A percentile compares a stretch with the other conserved stretches of the same genome.
Evolutionary conservation across 148 eudicot genomes (phyloP).

Genomic region (Fagopyrum esculentum): DNA sequence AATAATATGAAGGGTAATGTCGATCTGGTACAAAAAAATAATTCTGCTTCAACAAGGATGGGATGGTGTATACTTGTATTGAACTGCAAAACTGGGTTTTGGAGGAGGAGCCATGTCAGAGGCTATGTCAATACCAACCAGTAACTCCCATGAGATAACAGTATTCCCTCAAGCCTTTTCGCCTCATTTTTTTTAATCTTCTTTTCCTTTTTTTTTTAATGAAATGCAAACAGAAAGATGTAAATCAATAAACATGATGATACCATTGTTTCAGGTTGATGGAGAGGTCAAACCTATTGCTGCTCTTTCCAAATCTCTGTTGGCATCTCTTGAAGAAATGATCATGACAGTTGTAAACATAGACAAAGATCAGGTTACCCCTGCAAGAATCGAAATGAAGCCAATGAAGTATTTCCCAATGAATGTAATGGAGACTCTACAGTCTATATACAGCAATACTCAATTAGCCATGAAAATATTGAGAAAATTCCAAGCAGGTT

Average conservation of each 20-base stretch:
- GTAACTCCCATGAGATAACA: slow-evolving; percentile 22
- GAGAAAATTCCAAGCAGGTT: slow-evolving; percentile 17
- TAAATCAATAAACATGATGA: too few relatives aligned
- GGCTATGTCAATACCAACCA: slow-evolving; percentile 25
- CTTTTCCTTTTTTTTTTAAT: background rate
- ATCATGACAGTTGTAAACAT: slow-evolving; percentile 26
- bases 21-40: background rate
- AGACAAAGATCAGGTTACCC: slow-evolving; percentile 31
- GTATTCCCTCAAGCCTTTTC: slow-evolving; percentile 20
- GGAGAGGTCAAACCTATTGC: slow-evolving; percentile 21
- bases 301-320: slow-evolving; percentile 26
- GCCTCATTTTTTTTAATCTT: background rate
- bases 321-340: slow-evolving; percentile 45
- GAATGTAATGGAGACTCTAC: slow-evolving; percentile 25
- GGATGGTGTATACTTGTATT: background rate
- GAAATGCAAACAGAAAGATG: background rate
- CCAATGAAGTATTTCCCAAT: slow-evolving; percentile 24
- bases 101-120: slow-evolving; percentile 10
- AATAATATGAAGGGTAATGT: background rate
- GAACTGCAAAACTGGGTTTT: slow-evolving; percentile 4
- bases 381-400: slow-evolving; percentile 48
- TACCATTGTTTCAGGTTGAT: slow-evolving; percentile 22
- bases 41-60: background rate
- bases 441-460: slow-evolving; percentile 34
- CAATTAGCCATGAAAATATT: slow-evolving; percentile 36